phyloP scores from a whole-genome alignment of 768 basidiomycete genomes.

The Amanita thiersii region DNA sequence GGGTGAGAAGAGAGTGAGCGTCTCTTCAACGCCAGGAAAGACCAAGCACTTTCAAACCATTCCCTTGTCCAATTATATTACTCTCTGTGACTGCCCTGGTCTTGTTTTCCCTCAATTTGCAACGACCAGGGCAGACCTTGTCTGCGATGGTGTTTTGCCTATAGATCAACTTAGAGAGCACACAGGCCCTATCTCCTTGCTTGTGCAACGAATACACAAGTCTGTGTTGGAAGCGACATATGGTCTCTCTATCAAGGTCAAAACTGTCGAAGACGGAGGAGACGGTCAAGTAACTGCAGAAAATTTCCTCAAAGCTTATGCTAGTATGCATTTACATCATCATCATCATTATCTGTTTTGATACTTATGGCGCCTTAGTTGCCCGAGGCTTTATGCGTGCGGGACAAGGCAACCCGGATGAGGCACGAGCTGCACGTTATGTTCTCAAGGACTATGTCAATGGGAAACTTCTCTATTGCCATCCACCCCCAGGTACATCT shows the following conservation, averaged over 20 bases:
- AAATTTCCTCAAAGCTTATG: constrained; percentile 81
- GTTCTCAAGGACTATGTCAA: constrained; percentile 97
- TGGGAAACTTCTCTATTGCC: constrained; percentile 85
- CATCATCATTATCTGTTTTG: not conserved
- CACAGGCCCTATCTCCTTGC: constrained; percentile 73
- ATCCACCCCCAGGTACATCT: constrained; percentile 70
- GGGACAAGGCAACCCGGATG: constrained; percentile 95
- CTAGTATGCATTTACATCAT: constrained; percentile 56
- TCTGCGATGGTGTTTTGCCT: constrained; percentile 94
- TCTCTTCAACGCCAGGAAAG: constrained; percentile 95
- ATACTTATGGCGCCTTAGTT: constrained; percentile 43
- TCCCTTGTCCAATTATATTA: constrained; percentile 77
- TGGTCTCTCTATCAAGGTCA: constrained; percentile 67
- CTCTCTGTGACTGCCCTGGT: constrained; percentile 96
- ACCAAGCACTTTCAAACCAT: constrained; percentile 99
- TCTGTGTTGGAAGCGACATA: constrained; percentile 86
- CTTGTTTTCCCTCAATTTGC: constrained; percentile 98
- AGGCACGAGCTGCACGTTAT: constrained; percentile 87
- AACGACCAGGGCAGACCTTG: constrained; percentile 90
- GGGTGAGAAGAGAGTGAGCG: constrained; percentile 96
- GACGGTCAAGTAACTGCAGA: constrained; percentile 67
- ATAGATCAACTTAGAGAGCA: constrained; percentile 97
- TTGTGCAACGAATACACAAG: constrained; percentile 73
- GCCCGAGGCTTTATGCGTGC: constrained; percentile 88
- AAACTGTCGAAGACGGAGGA: constrained; percentile 73